Conservation (phyloP, 331 rosid genomes). For the Ulmus americana region DNA sequence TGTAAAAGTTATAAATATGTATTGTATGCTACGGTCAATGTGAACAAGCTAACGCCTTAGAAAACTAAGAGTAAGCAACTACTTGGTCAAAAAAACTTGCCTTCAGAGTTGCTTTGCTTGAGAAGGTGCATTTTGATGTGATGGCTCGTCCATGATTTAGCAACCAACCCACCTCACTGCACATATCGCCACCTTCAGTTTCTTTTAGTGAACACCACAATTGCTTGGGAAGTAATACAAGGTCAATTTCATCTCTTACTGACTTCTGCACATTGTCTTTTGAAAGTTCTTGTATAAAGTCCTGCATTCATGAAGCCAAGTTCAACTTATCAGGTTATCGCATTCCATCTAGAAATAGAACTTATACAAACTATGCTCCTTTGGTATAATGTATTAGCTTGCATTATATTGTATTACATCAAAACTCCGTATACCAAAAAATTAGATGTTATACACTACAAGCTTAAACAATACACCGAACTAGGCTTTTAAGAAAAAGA, state of each 20-base stretch:
- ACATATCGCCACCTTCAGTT: slow-evolving; percentile 45
- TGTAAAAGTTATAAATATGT: too few relatives aligned
- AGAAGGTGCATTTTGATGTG: slow-evolving; percentile 72
- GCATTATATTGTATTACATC: too few relatives aligned
- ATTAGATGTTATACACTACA: too few relatives aligned
- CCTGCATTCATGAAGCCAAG: slow-evolving; percentile 35
- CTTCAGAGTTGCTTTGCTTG: slow-evolving; percentile 51
- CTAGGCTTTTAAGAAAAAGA: too few relatives aligned
- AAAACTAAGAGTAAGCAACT: slow-evolving; percentile 7
- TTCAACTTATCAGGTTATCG: neutral
- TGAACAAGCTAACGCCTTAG: neutral
- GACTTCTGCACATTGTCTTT: slow-evolving; percentile 31
- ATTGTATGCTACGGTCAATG: too few relatives aligned
- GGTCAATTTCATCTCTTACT: slow-evolving; percentile 46
- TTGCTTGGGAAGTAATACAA: slow-evolving; percentile 76
- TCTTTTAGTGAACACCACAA: slow-evolving; percentile 76
- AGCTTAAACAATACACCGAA: too few relatives aligned
- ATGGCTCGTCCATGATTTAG: slow-evolving; percentile 56
- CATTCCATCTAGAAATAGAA: too few relatives aligned
- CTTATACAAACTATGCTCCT: too few relatives aligned
- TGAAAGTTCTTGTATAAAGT: slow-evolving; percentile 38
- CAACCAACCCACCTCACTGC: slow-evolving; percentile 87
- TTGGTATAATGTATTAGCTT: too few relatives aligned
- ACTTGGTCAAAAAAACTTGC: slow-evolving; percentile 41
- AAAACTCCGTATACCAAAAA: too few relatives aligned